Evolutionary conservation across 2,329 filamentous ascomycete genomes (phyloP).

Genomic region (Cladosporium sphaerospermum): DNA sequence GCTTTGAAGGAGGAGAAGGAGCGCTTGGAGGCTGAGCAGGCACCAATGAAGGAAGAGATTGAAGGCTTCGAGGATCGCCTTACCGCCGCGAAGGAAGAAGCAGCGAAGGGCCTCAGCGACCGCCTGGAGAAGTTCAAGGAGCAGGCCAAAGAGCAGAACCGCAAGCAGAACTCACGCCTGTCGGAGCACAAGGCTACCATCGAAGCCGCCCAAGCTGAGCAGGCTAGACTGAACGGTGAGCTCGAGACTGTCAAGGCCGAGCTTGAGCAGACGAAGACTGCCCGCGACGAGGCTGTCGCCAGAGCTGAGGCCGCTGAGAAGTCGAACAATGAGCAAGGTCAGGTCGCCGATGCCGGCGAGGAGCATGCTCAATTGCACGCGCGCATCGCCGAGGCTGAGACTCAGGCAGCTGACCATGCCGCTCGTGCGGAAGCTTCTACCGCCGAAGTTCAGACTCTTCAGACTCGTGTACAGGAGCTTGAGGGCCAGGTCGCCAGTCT

Average conservation of each 20-base stretch:
- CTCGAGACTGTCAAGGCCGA: conserved; percentile 44
- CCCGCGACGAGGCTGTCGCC: conserved; percentile 57
- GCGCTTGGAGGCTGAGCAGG: conserved; percentile 46
- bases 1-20: conserved; percentile 47
- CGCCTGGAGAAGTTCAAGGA: conserved; percentile 32
- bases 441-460: conserved; percentile 44
- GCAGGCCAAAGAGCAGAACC: conserved; percentile 45
- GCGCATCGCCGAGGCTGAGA: conserved; percentile 35
- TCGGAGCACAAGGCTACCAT: conserved; percentile 46
- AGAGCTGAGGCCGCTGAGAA: conserved; percentile 24
- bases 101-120: conserved; percentile 14
- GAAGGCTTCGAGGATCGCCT: conserved; percentile 42
- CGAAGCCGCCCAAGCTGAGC: conserved; percentile 52
- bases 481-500: conserved; percentile 51
- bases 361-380: conserved; percentile 33
- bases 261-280: conserved; percentile 50
- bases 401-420: conserved; percentile 33
- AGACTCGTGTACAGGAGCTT: conserved; percentile 57
- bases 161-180: conserved; percentile 61
- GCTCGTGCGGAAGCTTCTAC: conserved; percentile 31
- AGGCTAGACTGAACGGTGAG: conserved; percentile 53
- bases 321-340: conserved; percentile 24
- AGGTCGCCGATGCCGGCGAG: conserved; percentile 29
- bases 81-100: conserved; percentile 26
- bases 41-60: conserved; percentile 45